Percentiles rank a stretch among this genome's conserved stretches.
These are phyloP conservation scores for Elaeis oleifera DNA, from an alignment of 202 grass and related monocot species.

Conservation along the genomic window DNA sequence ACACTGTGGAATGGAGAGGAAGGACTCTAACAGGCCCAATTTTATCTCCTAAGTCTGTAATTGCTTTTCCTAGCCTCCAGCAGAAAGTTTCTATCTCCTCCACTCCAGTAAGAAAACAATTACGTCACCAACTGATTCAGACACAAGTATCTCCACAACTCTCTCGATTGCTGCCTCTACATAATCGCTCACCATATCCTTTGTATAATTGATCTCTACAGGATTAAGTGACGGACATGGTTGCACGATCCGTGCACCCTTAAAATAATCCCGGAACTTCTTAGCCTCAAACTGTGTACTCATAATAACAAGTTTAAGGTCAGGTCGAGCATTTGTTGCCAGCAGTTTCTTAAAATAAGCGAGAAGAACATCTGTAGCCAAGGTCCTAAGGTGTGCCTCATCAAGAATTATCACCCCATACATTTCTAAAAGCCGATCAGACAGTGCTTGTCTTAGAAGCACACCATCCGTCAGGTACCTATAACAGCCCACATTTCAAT, in stretches of 20 bases:
- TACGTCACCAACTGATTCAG: slow-evolving; percentile 19
- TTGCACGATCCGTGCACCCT: slow-evolving; percentile 6
- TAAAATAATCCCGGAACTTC: slow-evolving; percentile 12
- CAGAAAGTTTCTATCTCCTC: slow-evolving; percentile 22
- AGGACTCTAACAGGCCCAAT: slow-evolving; percentile 11
- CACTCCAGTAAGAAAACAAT: slow-evolving; percentile 18
- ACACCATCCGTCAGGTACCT: slow-evolving; percentile 25
- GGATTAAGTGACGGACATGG: slow-evolving; percentile 2
- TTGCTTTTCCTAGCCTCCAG: slow-evolving; percentile 14
- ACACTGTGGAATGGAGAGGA: slow-evolving; percentile 6
- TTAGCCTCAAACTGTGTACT: slow-evolving; percentile 3
- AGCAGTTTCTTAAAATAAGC: slow-evolving; percentile 12
- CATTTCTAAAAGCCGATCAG: slow-evolving; percentile 3
- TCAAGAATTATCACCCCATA: slow-evolving; percentile 21
- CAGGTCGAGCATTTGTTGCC: neutral
- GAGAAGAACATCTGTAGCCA: slow-evolving; percentile 24
- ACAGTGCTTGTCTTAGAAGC: slow-evolving; percentile 18
- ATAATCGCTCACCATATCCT: slow-evolving; percentile 4
- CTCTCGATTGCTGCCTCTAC: slow-evolving; percentile 4
- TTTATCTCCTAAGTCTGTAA: slow-evolving; percentile 14
- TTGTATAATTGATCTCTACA: slow-evolving; percentile 5
- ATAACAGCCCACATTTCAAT: neutral
- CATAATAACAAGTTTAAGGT: slow-evolving; percentile 22
- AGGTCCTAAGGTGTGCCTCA: slow-evolving; percentile 20
- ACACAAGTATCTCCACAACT: slow-evolving; percentile 9